Conservation (phyloP, 176 grass and related monocot genomes). For the Cenchrus fungigraminus region DNA sequence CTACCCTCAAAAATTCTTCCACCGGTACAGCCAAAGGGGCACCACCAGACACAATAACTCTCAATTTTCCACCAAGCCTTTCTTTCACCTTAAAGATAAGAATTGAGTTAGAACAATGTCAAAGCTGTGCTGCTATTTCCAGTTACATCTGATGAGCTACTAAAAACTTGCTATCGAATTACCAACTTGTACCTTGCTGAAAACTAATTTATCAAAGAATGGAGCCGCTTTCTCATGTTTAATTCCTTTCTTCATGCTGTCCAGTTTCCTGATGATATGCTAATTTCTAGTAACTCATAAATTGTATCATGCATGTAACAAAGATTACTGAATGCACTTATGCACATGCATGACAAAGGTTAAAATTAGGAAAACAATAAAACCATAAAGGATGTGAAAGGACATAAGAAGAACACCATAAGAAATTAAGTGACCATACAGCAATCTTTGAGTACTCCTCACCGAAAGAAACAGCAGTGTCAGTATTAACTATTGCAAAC, state of each 20-base stretch:
- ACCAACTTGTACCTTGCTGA: constrained; percentile 70
- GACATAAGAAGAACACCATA: constrained; percentile 30
- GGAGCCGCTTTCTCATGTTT: constrained; percentile 84
- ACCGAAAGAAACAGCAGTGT: background rate
- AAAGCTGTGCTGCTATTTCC: background rate
- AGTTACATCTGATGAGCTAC: constrained; percentile 4
- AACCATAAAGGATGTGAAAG: constrained; percentile 10
- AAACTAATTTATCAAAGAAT: constrained; percentile 88
- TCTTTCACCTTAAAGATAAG: constrained; percentile 75
- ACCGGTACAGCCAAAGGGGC: constrained; percentile 78
- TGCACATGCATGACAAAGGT: background rate
- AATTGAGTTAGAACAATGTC: constrained; percentile 38
- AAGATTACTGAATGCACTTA: constrained; percentile 2
- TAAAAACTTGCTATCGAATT: background rate
- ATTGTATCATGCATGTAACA: constrained; percentile 11
- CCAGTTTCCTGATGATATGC: constrained; percentile 72
- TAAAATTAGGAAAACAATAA: constrained; percentile 16
- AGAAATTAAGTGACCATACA: constrained; percentile 20
- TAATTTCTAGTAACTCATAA: constrained; percentile 28
- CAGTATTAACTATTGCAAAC: constrained; percentile 29
- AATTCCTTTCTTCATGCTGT: constrained; percentile 67
- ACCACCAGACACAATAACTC: constrained; percentile 79
- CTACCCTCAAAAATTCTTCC: constrained; percentile 90
- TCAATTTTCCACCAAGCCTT: constrained; percentile 80
- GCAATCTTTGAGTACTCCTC: background rate